Evolutionary conservation across 441 rosid species (phyloP).

Genomic region (Manihot esculenta): DNA sequence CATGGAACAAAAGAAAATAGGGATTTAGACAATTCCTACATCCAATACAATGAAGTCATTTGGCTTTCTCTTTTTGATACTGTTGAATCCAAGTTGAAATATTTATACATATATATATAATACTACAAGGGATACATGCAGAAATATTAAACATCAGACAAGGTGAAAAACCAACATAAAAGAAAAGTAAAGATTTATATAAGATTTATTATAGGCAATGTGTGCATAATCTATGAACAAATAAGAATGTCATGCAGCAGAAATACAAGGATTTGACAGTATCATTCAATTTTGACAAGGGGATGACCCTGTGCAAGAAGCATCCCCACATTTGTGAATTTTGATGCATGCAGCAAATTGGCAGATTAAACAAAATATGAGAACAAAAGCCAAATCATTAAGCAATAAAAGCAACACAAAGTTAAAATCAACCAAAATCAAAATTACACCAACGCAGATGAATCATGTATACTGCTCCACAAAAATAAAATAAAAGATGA

Average conservation of each 20-base stretch:
- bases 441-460: not conserved
- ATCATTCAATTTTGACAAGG: not conserved
- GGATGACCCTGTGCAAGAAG: too few species aligned
- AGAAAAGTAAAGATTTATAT: not conserved
- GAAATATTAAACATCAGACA: not conserved
- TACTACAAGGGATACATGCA: not conserved
- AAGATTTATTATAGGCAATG: not conserved
- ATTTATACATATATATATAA: not conserved
- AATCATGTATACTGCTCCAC: constrained; percentile 9
- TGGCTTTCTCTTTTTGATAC: constrained; percentile 2
- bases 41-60: not conserved
- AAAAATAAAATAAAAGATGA: not conserved
- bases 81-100: not conserved
- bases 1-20: not conserved
- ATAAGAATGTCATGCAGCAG: not conserved
- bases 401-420: not conserved
- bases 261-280: not conserved
- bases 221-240: not conserved
- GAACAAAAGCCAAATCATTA: not conserved
- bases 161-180: not conserved
- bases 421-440: not conserved
- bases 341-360: too few species aligned
- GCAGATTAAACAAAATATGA: not conserved
- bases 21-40: not conserved
- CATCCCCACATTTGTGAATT: too few species aligned